phyloP scores from a whole-genome alignment of 257 asterid genomes.

The Mentha longifolia region DNA sequence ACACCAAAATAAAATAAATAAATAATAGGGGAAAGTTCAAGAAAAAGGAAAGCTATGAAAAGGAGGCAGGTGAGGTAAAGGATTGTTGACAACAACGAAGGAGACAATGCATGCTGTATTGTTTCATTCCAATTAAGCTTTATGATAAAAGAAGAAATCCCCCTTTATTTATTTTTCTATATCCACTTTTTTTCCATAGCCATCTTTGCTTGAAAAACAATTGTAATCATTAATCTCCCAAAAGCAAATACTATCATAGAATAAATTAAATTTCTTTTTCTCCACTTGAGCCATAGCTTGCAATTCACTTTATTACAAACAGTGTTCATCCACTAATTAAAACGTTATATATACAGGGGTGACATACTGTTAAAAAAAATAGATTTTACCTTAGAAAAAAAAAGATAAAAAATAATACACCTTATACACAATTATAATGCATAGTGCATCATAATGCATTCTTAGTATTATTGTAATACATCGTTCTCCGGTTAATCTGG shows the following conservation, averaged over 20 bases:
- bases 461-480: too few relatives aligned
- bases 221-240: slow-evolving; percentile 39
- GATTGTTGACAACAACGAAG: slow-evolving; percentile 38
- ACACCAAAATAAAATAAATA: not conserved
- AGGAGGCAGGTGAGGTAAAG: slow-evolving; percentile 38
- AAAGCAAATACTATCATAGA: slow-evolving; percentile 28
- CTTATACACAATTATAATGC: too few relatives aligned
- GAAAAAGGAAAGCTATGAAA: slow-evolving; percentile 11
- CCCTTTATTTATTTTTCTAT: slow-evolving; percentile 4
- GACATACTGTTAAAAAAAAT: too few relatives aligned
- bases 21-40: not conserved
- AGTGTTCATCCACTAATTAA: not conserved
- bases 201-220: slow-evolving; percentile 46
- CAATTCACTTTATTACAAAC: not conserved
- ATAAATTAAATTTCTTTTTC: slow-evolving; percentile 28
- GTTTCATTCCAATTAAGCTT: slow-evolving; percentile 38
- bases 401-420: too few relatives aligned
- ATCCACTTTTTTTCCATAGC: slow-evolving; percentile 12
- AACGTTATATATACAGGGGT: not conserved
- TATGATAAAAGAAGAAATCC: slow-evolving; percentile 15
- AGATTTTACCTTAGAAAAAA: too few relatives aligned
- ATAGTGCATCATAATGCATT: too few relatives aligned
- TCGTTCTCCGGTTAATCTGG: too few relatives aligned
- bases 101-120: slow-evolving; percentile 56
- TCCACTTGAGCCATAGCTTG: slow-evolving; percentile 27